Evolutionary conservation across 495 filamentous ascomycete species (phyloP), one percentile per base, ranked within the genome.

Genomic region (Penicillium bialowiezense): DNA sequence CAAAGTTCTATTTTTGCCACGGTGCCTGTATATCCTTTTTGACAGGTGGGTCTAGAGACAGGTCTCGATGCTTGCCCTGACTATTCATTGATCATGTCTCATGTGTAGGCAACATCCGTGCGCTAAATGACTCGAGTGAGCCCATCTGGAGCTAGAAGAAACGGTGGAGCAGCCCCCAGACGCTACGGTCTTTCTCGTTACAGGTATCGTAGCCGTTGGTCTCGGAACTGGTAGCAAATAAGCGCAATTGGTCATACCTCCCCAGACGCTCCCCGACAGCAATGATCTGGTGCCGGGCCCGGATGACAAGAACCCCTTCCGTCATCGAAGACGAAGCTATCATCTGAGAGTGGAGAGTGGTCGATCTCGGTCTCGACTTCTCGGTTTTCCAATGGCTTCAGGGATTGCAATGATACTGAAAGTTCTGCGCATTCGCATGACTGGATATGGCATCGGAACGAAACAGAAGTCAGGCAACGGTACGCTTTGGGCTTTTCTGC

Each of bases 361-460:
- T 26, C 23, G 23, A 26, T 26, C 23, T 29, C 24, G 45, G 45
- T 13, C 45, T 48, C 45, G 45, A 48, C 26, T 32, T 24, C 19
- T 40, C 45, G 24, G 38, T 39, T 24, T 24, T 23, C 13, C 4
- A 29, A 21, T 10, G 15, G 17, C 19, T 31, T 7, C 35, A 48
- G 45, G 36, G 35, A 40, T 32, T 24, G 13, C 45, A 33, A 20
- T 47, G 34, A 31, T 33, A 39, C 17, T 28, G 28, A 23, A 34
- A 15, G 18, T 21, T 32, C 45, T 48, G 35, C 35, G 18, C n/a
- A 23, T 39, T 32, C 44, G 44, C 34, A 37, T 48, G 45, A 40
- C 45, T 20, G 26, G 45, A 48, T 17, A 48, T 48, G 45, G 32
- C 35, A 40, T 32, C 36, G 34, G 45, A 32, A 48, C 14, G 36